Base-by-base conservation (phyloP, 192 early-diverging fungal genomes). In the Coemansia sp. region DNA sequence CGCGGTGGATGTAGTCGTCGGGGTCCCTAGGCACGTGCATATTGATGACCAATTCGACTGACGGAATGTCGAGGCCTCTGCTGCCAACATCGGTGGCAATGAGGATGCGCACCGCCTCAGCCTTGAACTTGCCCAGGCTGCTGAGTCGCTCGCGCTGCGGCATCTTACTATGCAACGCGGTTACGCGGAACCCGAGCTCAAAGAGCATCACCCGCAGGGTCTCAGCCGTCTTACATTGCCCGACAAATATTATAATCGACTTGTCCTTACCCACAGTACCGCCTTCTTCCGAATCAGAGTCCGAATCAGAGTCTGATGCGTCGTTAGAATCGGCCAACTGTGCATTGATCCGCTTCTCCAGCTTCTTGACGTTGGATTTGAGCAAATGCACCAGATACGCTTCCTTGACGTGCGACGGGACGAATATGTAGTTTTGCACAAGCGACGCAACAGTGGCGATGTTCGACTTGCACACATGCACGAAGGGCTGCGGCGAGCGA, bases 11-110 rank as follows among this genome's bases (percentile, higher is more conserved):
- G 62, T 99, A 99, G 72, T 96, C 95, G 43, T 94, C 92, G 8
- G 96, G 90, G 74, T 95, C 93, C 7, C 92, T 86, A 9, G 98
- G 96, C 20, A 99, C 86, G 70, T 99, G 93, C 79, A 92, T 96
- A 65, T 99, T 99, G 50, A 98, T 68, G 13, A 99, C 98, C 58
- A 92, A 68, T 49, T 94, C 84, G 4, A 99, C 98, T 0, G 89
- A 86, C 9, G 94, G 95, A 59, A 99, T 99, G 84, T 99, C 98
- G 35, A 99, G 83, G 70, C 98, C 97, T 85, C 96, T 92, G 81
- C 89, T 91, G 54, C 93, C 98, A 23, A 99, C 98, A 76, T 99
- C 98, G 0, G 98, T 99, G 22, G 95, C 92, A 22, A 99, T 87
- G 33, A 99, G 79, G 34, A 99, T 90, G 40, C 88, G 87, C 17